Evolutionary conservation across 331 rosid species (phyloP).

Genomic region (Stylosanthes scabra): DNA sequence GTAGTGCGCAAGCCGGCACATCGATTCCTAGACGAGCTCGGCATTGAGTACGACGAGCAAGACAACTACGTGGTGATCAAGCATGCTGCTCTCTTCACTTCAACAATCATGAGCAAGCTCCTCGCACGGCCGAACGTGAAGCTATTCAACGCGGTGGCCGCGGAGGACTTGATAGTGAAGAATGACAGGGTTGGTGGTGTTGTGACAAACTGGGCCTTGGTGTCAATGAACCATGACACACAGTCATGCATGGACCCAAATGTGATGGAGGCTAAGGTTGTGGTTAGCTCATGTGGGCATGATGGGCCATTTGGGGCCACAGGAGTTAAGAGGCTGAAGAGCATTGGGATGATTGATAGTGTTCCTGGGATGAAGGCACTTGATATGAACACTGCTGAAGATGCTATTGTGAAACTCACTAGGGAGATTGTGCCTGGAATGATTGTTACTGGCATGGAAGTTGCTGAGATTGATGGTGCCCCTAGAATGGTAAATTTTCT

Average conservation of each 20-base stretch:
- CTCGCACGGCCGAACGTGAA: constrained; percentile 79
- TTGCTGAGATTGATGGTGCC: constrained; percentile 91
- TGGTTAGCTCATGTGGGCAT: constrained; percentile 92
- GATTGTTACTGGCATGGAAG: constrained; percentile 94
- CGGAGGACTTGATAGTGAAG: constrained; percentile 80
- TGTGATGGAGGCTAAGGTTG: constrained; percentile 89
- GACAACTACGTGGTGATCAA: constrained; percentile 84
- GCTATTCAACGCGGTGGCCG: constrained; percentile 93
- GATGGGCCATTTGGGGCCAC: constrained; percentile 93
- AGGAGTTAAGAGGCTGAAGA: constrained; percentile 81
- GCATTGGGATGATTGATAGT: constrained; percentile 66
- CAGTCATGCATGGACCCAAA: constrained; percentile 96
- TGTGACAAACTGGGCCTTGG: constrained; percentile 89
- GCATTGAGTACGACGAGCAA: constrained; percentile 66
- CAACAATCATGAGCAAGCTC: constrained; percentile 90
- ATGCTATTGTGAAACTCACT: constrained; percentile 77
- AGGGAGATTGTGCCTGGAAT: constrained; percentile 88
- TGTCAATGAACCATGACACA: constrained; percentile 82
- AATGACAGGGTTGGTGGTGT: constrained; percentile 78
- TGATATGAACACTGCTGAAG: constrained; percentile 86
- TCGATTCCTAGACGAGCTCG: constrained; percentile 71
- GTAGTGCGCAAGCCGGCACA: constrained; percentile 85
- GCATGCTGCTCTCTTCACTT: constrained; percentile 84
- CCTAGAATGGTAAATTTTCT: constrained; percentile 74
- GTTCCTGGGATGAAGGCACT: constrained; percentile 88